Conservation (phyloP, 2,329 filamentous ascomycete species). For the Ophiostoma piceae region DNA sequence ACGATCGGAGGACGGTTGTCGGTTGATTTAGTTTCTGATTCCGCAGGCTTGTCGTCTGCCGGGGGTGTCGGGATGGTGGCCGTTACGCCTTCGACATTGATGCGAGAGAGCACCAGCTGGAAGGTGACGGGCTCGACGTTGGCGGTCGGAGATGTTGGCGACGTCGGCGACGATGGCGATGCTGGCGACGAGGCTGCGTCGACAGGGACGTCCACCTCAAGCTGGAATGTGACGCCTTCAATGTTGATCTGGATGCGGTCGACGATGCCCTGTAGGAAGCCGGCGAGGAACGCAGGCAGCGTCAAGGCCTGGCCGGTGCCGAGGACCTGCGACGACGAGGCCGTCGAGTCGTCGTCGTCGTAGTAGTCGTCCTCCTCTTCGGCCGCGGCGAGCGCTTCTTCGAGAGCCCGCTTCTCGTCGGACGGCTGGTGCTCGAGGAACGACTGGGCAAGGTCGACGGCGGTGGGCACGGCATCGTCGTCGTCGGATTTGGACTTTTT, state of each 20-base stretch:
- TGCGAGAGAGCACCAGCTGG: slow-evolving; percentile 58
- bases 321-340: slow-evolving; percentile 31
- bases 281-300: slow-evolving; percentile 64
- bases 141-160: neutral
- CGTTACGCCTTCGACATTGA: slow-evolving; percentile 64
- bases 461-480: slow-evolving; percentile 53
- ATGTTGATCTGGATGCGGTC: slow-evolving; percentile 66
- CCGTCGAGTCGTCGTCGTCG: slow-evolving; percentile 45
- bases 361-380: slow-evolving; percentile 21
- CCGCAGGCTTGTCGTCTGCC: neutral
- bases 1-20: slow-evolving; percentile 34
- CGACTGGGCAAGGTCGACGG: slow-evolving; percentile 68
- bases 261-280: slow-evolving; percentile 67
- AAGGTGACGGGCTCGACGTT: slow-evolving; percentile 54
- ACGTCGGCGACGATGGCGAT: neutral
- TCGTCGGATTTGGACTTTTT: slow-evolving; percentile 29
- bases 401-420: slow-evolving; percentile 61
- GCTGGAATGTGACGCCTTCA: slow-evolving; percentile 58
- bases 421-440: slow-evolving; percentile 68
- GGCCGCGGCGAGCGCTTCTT: slow-evolving; percentile 61
- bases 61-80: slow-evolving; percentile 26
- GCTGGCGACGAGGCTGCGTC: slow-evolving; percentile 33
- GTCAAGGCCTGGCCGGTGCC: slow-evolving; percentile 68
- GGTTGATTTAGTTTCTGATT: slow-evolving; percentile 25
- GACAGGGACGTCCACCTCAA: slow-evolving; percentile 56